Percentiles rank a stretch among this genome's conserved stretches.
Evolutionary conservation across 2,329 filamentous ascomycete genomes (phyloP).

Genomic region (Rhynchosporium graminicola): DNA sequence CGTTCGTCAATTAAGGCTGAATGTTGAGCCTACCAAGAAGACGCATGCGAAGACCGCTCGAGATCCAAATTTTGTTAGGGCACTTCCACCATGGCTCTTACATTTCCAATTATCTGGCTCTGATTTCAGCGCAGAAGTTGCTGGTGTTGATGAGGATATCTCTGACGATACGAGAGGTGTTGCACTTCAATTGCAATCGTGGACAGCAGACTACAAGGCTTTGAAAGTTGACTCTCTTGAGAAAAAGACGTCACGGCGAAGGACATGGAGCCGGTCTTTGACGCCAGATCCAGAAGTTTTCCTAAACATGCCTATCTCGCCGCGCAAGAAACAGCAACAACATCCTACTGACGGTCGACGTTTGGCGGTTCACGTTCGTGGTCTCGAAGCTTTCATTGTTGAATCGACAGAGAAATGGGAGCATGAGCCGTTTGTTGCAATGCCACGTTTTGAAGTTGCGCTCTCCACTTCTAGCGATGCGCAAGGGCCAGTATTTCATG

Average conservation of each 20-base stretch:
- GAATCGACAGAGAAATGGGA: constrained; percentile 85
- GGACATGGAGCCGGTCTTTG: constrained; percentile 71
- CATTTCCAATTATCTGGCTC: constrained; percentile 83
- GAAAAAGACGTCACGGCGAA: constrained; percentile 61
- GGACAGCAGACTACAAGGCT: constrained; percentile 85
- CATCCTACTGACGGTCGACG: constrained; percentile 73
- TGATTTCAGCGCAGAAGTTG: constrained; percentile 87
- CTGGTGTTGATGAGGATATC: constrained; percentile 81
- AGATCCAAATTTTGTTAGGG: constrained; percentile 71
- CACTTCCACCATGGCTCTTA: constrained; percentile 79
- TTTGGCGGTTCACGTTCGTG: constrained; percentile 76
- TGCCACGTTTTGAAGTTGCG: constrained; percentile 85
- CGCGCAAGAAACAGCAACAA: constrained; percentile 52
- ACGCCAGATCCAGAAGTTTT: constrained; percentile 67
- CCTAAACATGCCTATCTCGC: constrained; percentile 51
- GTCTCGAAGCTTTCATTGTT: constrained; percentile 86
- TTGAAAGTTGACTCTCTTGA: constrained; percentile 69
- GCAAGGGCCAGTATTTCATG: constrained; percentile 83
- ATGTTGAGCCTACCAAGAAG: constrained; percentile 65
- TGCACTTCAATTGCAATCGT: constrained; percentile 82
- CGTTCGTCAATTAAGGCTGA: constrained; percentile 75
- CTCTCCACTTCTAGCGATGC: constrained; percentile 83
- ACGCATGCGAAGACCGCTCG: constrained; percentile 49
- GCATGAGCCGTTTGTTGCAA: constrained; percentile 77
- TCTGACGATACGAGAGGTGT: constrained; percentile 80